phyloP scores from a whole-genome alignment of 2,329 filamentous ascomycete species.

The Penicillium sp. region DNA sequence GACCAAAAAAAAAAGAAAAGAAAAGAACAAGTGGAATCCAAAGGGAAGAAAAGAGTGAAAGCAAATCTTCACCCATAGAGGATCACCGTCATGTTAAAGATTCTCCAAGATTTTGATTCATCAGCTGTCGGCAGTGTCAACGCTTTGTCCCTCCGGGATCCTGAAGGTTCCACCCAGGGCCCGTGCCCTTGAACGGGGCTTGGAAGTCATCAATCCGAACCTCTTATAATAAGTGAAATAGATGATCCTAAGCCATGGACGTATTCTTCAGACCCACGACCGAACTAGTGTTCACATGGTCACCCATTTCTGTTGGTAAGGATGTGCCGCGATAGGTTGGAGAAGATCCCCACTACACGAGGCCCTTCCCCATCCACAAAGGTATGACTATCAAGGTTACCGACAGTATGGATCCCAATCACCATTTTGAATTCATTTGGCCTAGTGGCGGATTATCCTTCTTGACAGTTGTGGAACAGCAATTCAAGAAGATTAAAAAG shows the following conservation, averaged over 20 bases:
- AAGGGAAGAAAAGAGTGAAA: not conserved
- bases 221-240: not conserved
- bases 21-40: not conserved
- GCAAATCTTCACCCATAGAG: not conserved
- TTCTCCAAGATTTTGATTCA: not conserved
- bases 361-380: no score
- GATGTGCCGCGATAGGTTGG: no score
- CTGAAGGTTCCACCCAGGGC: slow-evolving; percentile 1
- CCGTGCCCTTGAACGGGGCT: slow-evolving; percentile 1
- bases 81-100: not conserved
- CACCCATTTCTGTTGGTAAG: no score
- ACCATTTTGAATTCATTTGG: no score
- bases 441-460: no score
- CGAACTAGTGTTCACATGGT: no score
- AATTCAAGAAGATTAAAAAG: no score
- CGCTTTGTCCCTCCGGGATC: slow-evolving; percentile 2
- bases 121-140: not conserved
- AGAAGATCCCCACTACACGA: no score
- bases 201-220: not conserved
- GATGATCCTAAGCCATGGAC: slow-evolving; percentile 1
- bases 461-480: no score
- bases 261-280: not conserved
- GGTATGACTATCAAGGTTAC: no score
- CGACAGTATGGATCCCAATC: no score
- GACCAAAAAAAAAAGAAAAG: not conserved